Base-by-base conservation (phyloP, 1,284 basidiomycete genomes). In the Mycocalia duriaeana region DNA sequence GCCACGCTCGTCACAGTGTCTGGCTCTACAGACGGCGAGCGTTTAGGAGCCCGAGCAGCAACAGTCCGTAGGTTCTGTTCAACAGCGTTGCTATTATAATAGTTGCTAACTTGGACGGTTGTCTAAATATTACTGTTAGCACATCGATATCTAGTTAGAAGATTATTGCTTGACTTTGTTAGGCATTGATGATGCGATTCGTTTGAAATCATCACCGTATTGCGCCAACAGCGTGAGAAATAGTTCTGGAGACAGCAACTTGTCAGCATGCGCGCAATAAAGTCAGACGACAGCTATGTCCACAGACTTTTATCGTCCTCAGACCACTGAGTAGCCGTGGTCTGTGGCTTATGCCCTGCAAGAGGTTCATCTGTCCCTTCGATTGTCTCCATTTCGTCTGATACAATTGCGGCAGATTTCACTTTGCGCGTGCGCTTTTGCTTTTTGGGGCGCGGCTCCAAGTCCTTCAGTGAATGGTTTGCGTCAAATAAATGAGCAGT, bases 201-300 rank as follows among this genome's bases (percentile, higher is more conserved):
- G 74, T 52, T 83, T 80, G 64, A 88, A 89, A 57, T 92, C 80
- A 53, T 82, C 79, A 34, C 89, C 89, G 60, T 90, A 75, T 51
- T 82, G 71, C 13, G 71, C 68, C 13, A 92, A 71, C 25, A 91
- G 72, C 25, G 75, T 68, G 46, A 86, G 61, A 62, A 93, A 89
- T 25, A 73, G 57, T 37, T 63, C 81, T 84, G 50, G 45, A 47
- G 45, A 49, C 53, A 68, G 61, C 53, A 9, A 63, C 55, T 47
- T 44, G 52, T 60, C 50, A 60, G 47, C 57, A 50, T 45, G 44
- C 50, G 42, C 47, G 26, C 42, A 57, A 47, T n/a, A 40, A 47
- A 49, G 25, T 50, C 26, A 40, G 36, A 45, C 45, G 47, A 48
- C 39, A 50, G 47, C 40, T 36, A 54, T 43, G n/a, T 43, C 18